Percentiles rank a stretch among this genome's conserved stretches.
Evolutionary conservation across 2,329 filamentous ascomycete species (phyloP).

Genomic region (Ophiocordyceps camponoti-saundersi): DNA sequence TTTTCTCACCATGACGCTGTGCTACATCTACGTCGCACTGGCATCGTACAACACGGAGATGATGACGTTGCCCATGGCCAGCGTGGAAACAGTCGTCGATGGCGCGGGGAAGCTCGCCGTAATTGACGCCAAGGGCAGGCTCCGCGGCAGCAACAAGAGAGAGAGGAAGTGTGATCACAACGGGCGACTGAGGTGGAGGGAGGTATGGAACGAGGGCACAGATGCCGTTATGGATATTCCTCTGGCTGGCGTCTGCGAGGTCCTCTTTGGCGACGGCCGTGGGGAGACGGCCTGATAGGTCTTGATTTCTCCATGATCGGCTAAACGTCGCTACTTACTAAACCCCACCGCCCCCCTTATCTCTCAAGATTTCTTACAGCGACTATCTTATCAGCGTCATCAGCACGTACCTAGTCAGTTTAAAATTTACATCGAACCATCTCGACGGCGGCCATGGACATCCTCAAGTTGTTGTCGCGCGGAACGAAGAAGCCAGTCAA

Average conservation of each 20-base stretch:
- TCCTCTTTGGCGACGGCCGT: conserved; percentile 58
- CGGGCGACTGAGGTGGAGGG: conserved; percentile 50
- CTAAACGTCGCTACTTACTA: neutral
- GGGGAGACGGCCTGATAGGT: conserved; percentile 7
- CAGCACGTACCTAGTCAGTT: too few species aligned
- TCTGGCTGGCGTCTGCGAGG: conserved; percentile 84
- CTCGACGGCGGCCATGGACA: conserved; percentile 37
- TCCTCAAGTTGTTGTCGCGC: conserved; percentile 55
- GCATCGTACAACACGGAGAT: conserved; percentile 82
- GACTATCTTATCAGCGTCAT: neutral
- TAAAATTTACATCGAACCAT: neutral
- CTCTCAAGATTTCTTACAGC: too few species aligned
- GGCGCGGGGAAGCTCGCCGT: conserved; percentile 74
- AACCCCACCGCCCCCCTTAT: neutral
- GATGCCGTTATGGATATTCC: conserved; percentile 97
- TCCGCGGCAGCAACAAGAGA: conserved; percentile 19
- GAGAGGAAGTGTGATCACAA: conserved; percentile 19
- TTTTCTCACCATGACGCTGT: conserved; percentile 72
- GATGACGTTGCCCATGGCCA: conserved; percentile 62
- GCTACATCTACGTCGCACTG: conserved; percentile 89
- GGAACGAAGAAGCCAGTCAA: conserved; percentile 42
- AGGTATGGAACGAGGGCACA: conserved; percentile 79
- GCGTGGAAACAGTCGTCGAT: conserved; percentile 81
- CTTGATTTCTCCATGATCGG: neutral
- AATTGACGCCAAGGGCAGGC: conserved; percentile 52